Evolutionary conservation across 2,329 filamentous ascomycete genomes (phyloP).

Genomic region (Alternaria infectoria): DNA sequence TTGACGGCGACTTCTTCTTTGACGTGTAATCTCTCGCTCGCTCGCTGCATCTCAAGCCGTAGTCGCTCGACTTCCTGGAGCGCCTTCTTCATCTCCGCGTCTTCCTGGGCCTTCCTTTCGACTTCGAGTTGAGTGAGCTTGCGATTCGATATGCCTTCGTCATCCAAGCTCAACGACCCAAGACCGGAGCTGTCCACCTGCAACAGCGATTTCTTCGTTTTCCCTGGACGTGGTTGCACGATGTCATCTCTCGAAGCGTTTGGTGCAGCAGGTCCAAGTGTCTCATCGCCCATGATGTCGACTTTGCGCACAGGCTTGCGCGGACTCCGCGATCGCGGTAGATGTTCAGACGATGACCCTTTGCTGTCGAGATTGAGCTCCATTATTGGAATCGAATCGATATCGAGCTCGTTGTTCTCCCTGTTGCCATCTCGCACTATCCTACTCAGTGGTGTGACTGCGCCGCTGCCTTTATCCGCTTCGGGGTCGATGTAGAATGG

Average conservation of each 20-base stretch:
- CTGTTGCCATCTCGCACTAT: conserved; percentile 73
- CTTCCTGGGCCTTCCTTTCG: conserved; percentile 74
- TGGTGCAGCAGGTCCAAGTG: conserved; percentile 48
- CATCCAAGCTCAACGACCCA: conserved; percentile 70
- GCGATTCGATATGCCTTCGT: conserved; percentile 33
- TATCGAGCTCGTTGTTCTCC: conserved; percentile 74
- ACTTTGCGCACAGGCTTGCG: conserved; percentile 45
- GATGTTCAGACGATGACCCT: conserved; percentile 24
- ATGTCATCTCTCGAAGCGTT: conserved; percentile 38
- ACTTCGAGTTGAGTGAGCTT: conserved; percentile 58
- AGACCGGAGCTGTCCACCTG: conserved; percentile 88
- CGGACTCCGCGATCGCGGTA: conserved; percentile 33
- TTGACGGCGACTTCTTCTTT: conserved; percentile 71
- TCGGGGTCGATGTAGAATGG: conserved; percentile 84
- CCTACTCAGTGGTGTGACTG: conserved; percentile 78
- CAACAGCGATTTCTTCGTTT: conserved; percentile 70
- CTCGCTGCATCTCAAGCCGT: conserved; percentile 86
- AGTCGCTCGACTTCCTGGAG: conserved; percentile 87
- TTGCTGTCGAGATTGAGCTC: conserved; percentile 74
- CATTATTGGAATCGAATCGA: conserved; percentile 96
- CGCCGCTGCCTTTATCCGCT: conserved; percentile 59
- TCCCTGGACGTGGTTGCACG: conserved; percentile 28
- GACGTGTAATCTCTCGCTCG: conserved; percentile 75
- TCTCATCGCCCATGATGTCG: conserved; percentile 58
- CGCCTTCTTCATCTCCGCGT: conserved; percentile 86